These are phyloP conservation scores for Sarocladium oryzae DNA, from an alignment of 2,329 filamentous ascomycete species.

Conservation along the genomic window DNA sequence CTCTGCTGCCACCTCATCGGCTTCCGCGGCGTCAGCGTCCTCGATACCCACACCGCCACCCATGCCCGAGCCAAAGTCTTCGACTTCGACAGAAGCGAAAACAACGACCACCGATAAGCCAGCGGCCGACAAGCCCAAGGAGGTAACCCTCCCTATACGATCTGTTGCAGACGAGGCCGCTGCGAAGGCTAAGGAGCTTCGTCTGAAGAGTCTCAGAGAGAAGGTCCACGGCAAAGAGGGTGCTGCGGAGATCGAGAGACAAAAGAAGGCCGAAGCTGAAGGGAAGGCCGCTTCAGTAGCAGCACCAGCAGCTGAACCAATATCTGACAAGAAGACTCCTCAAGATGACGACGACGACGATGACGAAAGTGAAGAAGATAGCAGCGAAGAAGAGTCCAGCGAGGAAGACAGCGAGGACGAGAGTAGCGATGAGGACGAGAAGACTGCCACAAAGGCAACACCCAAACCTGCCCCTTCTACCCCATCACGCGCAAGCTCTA, in stretches of 20 bases:
- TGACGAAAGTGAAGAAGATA: slow-evolving; percentile 13
- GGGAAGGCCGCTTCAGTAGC: slow-evolving; percentile 11
- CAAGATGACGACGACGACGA: slow-evolving; percentile 13
- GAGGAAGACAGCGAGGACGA: slow-evolving; percentile 10
- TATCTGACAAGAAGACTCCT: slow-evolving; percentile 3
- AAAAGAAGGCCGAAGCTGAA: slow-evolving; percentile 15
- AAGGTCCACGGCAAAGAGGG: slow-evolving; percentile 46
- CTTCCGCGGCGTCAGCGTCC: slow-evolving; percentile 18
- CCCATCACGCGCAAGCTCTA: not conserved
- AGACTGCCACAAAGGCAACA: slow-evolving; percentile 15
- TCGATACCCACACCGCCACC: slow-evolving; percentile 17
- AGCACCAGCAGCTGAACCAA: not conserved
- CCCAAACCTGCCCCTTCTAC: slow-evolving; percentile 15
- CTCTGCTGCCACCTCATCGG: slow-evolving; percentile 17
- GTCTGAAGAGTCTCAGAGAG: slow-evolving; percentile 45
- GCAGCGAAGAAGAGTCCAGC: slow-evolving; percentile 13
- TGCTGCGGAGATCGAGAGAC: slow-evolving; percentile 14
- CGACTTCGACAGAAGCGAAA: slow-evolving; percentile 13
- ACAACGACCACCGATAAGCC: slow-evolving; percentile 11
- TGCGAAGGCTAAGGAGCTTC: slow-evolving; percentile 54
- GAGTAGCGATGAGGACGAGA: slow-evolving; percentile 11
- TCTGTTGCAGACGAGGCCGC: slow-evolving; percentile 61
- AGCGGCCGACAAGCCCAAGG: slow-evolving; percentile 17
- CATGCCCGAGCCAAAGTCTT: slow-evolving; percentile 16
- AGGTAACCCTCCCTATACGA: slow-evolving; percentile 36